These are phyloP conservation scores for Cyclocybe aegerita DNA, from an alignment of 768 basidiomycete species.

Conservation along the genomic window DNA sequence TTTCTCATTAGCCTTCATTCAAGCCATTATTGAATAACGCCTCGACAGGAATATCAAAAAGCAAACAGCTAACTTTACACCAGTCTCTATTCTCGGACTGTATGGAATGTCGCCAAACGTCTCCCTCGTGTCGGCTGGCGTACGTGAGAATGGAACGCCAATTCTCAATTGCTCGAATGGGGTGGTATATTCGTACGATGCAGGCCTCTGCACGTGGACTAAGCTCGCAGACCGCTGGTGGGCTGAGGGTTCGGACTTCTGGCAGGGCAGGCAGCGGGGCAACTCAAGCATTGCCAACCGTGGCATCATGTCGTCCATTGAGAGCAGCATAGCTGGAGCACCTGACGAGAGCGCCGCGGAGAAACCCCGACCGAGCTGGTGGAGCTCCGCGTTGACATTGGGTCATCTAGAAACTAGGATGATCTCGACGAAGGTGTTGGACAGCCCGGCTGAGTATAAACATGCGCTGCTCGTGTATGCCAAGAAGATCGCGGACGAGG, in stretches of 20 bases:
- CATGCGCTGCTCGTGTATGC: constrained; percentile 75
- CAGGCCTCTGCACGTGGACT: constrained; percentile 63
- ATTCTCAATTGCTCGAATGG: constrained; percentile 77
- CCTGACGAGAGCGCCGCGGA: constrained; percentile 36
- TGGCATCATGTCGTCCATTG: constrained; percentile 55
- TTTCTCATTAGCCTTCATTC: constrained; percentile 2
- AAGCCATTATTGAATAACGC: neutral
- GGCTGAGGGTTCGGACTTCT: constrained; percentile 77
- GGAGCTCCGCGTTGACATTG: constrained; percentile 79
- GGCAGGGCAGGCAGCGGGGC: constrained; percentile 70
- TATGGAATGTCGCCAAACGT: constrained; percentile 56
- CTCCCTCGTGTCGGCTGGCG: constrained; percentile 58
- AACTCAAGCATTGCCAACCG: constrained; percentile 39
- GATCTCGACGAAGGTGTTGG: constrained; percentile 70
- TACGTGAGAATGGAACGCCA: constrained; percentile 81
- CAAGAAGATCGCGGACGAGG: constrained; percentile 86
- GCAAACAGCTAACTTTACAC: constrained; percentile 60
- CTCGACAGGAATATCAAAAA: constrained; percentile 71
- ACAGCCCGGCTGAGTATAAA: constrained; percentile 85
- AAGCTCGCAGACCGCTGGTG: constrained; percentile 84
- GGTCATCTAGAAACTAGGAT: constrained; percentile 87
- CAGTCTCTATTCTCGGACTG: constrained; percentile 61
- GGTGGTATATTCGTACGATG: constrained; percentile 78
- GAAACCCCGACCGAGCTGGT: constrained; percentile 69
- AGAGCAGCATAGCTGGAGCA: constrained; percentile 40